Base-by-base conservation (phyloP, 768 basidiomycete genomes). In the Lactarius sanguifluus region DNA sequence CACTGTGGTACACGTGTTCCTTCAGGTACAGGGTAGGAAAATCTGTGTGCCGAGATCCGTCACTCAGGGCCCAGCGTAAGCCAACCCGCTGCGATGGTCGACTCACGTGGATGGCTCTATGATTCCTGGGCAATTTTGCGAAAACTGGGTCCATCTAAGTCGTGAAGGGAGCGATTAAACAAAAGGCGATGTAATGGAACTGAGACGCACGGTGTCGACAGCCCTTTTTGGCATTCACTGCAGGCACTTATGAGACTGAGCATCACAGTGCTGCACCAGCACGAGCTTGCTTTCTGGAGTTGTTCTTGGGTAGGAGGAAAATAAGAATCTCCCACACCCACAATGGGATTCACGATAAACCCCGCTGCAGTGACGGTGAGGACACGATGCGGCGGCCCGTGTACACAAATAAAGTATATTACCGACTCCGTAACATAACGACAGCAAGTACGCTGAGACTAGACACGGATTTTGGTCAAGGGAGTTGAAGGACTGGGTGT, bases 1-100 rank as follows among this genome's bases (percentile, higher is more conserved):
- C 66, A 67, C 8, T 30, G 28, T 5, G 61, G 66, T 12, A 67
- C 66, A 18, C 57, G 28, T 23, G 61, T 67, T 43, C 61, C 66
- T 5, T 25, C 8, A 23, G 66, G 66, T 15, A 67, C 40, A 23
- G 61, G 23, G 12, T 59, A 38, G 18, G 66, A 61, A 34, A 67
- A 67, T 15, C 66, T 67, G 52, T 1, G 1, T 18, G 32, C 10
- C 28, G 8, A 28, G 5, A 56, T 30, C 18, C 55, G 55, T 0
- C 15, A 28, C 6, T 56, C 55, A 56, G 55, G 55, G 28, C 1
- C 55, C 7, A 25, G 28, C 20, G 13, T 12, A 23, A 47, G 45
- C 45, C 20, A 56, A 16, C 2, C 13, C 10, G 5, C 23, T 18
- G 30, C 3, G 18, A 55, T 55, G 43, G 20, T 32, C 55, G 55